These are phyloP conservation scores for Aspergillus indologenus DNA, from an alignment of 495 filamentous ascomycete species.

Conservation along the genomic window DNA sequence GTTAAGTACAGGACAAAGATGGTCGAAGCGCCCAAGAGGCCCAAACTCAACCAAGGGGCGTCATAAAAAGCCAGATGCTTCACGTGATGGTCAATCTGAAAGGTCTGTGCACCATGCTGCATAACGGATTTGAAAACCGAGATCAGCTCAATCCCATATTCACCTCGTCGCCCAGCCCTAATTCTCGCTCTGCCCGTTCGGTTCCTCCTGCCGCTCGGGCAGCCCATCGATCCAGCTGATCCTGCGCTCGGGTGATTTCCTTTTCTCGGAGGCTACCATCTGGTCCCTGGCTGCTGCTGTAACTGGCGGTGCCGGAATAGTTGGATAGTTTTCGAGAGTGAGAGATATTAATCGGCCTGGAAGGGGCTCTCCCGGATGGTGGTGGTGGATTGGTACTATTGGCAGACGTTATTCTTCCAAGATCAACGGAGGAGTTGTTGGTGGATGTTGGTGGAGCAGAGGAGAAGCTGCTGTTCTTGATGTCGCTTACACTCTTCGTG, in stretches of 20 bases:
- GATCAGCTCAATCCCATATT: slow-evolving; percentile 53
- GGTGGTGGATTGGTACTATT: slow-evolving; percentile 19
- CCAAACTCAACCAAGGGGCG: neutral
- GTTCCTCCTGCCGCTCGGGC: slow-evolving; percentile 39
- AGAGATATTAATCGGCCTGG: slow-evolving; percentile 37
- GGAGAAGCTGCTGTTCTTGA: slow-evolving; percentile 24
- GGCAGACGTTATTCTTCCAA: slow-evolving; percentile 23
- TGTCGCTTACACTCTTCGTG: slow-evolving; percentile 36
- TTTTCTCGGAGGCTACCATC: slow-evolving; percentile 43
- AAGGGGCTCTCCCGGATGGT: slow-evolving; percentile 19
- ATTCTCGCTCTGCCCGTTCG: slow-evolving; percentile 42
- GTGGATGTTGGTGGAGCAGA: slow-evolving; percentile 21
- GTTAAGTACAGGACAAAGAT: neutral
- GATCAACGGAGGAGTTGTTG: slow-evolving; percentile 25
- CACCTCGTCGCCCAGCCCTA: slow-evolving; percentile 51
- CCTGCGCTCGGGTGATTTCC: slow-evolving; percentile 50
- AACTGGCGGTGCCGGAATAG: slow-evolving; percentile 18
- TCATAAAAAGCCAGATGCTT: neutral
- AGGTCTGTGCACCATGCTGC: neutral
- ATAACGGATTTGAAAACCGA: neutral
- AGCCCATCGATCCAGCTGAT: slow-evolving; percentile 44
- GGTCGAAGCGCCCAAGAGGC: neutral
- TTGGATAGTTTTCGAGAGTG: slow-evolving; percentile 27
- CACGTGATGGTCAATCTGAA: neutral
- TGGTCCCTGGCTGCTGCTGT: slow-evolving; percentile 29